These are phyloP conservation scores for Pleurozium schreberi DNA, from an alignment of 225 moss, liverwort and hornwort genomes.

Conservation along the genomic window DNA sequence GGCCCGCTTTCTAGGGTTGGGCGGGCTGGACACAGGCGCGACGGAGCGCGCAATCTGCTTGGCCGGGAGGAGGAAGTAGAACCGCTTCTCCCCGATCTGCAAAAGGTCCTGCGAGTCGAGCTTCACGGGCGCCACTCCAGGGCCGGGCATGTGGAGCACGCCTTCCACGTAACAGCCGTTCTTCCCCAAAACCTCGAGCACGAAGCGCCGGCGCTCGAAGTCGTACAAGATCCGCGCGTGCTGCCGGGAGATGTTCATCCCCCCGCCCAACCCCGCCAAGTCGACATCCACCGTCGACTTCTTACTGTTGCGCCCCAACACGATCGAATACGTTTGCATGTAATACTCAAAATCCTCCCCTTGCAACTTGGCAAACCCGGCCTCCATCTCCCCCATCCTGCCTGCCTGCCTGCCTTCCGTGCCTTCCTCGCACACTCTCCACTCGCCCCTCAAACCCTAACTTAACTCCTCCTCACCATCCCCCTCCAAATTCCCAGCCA, in stretches of 20 bases:
- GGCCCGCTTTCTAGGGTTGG: constrained; percentile 70
- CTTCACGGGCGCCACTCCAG: constrained; percentile 39
- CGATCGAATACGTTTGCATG: constrained; percentile 97
- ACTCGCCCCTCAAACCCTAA: neutral
- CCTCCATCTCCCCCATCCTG: constrained; percentile 75
- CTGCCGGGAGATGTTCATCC: constrained; percentile 96
- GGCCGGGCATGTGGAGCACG: constrained; percentile 54
- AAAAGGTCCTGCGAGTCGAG: constrained; percentile 89
- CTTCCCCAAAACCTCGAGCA: constrained; percentile 90
- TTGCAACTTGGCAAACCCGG: constrained; percentile 96
- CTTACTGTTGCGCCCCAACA: constrained; percentile 92
- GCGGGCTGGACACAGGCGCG: constrained; percentile 40
- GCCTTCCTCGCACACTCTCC: neutral
- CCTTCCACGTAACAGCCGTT: constrained; percentile 97
- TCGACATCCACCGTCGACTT: constrained; percentile 96
- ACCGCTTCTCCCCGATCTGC: constrained; percentile 97
- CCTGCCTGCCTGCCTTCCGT: neutral
- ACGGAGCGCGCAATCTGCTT: constrained; percentile 74
- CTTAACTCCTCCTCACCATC: neutral
- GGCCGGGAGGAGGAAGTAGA: constrained; percentile 85
- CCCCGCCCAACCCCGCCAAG: constrained; percentile 76
- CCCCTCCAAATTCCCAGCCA: neutral
- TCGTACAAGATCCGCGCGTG: constrained; percentile 91
- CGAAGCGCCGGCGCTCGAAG: constrained; percentile 75
- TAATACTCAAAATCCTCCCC: constrained; percentile 99